Evolutionary conservation across 495 filamentous ascomycete genomes (phyloP).

Genomic region (Aspergillus hancockii): DNA sequence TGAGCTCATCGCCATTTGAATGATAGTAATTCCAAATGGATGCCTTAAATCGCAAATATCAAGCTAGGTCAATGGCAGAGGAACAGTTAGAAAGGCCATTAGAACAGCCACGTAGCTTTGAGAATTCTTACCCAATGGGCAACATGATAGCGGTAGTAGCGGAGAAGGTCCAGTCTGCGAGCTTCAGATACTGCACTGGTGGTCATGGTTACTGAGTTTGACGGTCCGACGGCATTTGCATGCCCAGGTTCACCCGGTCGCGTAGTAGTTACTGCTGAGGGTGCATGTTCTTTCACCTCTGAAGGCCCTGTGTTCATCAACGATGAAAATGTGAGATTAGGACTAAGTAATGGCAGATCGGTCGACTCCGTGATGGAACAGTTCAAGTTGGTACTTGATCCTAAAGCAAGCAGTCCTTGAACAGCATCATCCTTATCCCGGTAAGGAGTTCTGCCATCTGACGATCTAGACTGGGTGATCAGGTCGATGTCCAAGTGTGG

Average conservation of each 20-base stretch:
- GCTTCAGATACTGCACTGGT: constrained; percentile 13
- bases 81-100: too few species aligned
- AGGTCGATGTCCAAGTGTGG: neutral
- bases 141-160: constrained; percentile 38
- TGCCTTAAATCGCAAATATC: constrained; percentile 37
- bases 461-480: constrained; percentile 1
- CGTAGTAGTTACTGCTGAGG: neutral
- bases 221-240: neutral
- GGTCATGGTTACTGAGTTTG: neutral
- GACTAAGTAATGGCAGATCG: neutral
- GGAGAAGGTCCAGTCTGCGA: constrained; percentile 29
- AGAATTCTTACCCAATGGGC: constrained; percentile 34
- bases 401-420: constrained; percentile 35
- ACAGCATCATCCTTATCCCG: constrained; percentile 37
- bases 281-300: neutral
- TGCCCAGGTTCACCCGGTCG: neutral
- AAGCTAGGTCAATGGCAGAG: constrained; percentile 20
- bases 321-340: neutral
- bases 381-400: constrained; percentile 15
- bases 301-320: neutral
- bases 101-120: neutral
- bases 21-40: constrained; percentile 30
- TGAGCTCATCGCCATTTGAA: constrained; percentile 30
- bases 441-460: constrained; percentile 14
- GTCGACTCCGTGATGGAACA: constrained; percentile 5